These are phyloP conservation scores for Flammula alnicola DNA, from an alignment of 1,284 basidiomycete genomes.

Conservation along the genomic window DNA sequence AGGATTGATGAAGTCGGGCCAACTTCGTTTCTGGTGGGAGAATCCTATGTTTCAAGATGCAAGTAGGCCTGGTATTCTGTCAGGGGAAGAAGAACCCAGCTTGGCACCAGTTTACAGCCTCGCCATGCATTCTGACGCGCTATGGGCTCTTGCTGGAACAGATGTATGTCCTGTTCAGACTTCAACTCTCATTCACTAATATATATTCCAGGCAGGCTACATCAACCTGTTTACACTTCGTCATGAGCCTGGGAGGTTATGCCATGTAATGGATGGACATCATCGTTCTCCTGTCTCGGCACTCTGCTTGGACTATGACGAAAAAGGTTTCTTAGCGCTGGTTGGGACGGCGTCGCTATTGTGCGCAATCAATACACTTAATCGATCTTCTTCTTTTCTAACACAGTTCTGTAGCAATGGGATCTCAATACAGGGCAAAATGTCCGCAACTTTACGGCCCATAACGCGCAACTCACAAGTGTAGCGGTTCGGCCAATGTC, in stretches of 20 bases:
- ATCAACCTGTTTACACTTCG: slow-evolving; percentile 93
- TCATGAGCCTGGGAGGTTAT: slow-evolving; percentile 86
- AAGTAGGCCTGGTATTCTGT: slow-evolving; percentile 27
- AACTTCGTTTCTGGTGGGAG: slow-evolving; percentile 91
- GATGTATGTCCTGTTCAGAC: slow-evolving; percentile 58
- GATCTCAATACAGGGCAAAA: slow-evolving; percentile 92
- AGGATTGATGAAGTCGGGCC: slow-evolving; percentile 89
- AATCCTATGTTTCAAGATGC: slow-evolving; percentile 52
- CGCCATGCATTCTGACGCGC: slow-evolving; percentile 86
- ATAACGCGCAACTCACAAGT: slow-evolving; percentile 87
- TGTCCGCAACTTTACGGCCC: slow-evolving; percentile 79
- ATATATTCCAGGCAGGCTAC: slow-evolving; percentile 66
- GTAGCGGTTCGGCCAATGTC: slow-evolving; percentile 77
- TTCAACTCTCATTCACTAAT: slow-evolving; percentile 14
- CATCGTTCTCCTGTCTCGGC: slow-evolving; percentile 82
- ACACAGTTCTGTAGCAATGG: slow-evolving; percentile 77
- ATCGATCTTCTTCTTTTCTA: slow-evolving; percentile 1
- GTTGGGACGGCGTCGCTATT: slow-evolving; percentile 92
- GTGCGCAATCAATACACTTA: slow-evolving; percentile 56
- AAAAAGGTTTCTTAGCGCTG: slow-evolving; percentile 90
- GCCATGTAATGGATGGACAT: slow-evolving; percentile 78
- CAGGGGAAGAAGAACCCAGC: slow-evolving; percentile 50
- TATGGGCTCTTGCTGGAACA: slow-evolving; percentile 89
- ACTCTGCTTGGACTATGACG: slow-evolving; percentile 78
- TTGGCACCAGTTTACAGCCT: slow-evolving; percentile 85